Evolutionary conservation across 2,329 filamentous ascomycete species (phyloP).

Genomic region (Aspergillus brasiliensis): DNA sequence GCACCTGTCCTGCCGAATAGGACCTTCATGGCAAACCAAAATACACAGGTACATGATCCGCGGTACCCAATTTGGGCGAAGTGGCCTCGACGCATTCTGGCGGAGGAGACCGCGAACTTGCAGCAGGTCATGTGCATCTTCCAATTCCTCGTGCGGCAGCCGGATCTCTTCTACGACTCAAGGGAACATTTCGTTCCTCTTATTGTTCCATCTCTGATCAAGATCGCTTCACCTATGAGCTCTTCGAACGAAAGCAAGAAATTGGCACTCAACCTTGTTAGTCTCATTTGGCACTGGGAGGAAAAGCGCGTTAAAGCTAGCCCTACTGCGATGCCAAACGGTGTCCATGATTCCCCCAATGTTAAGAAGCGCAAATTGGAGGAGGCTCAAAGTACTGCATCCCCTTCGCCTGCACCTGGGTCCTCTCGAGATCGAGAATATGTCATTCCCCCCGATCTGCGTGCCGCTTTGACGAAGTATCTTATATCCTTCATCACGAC

Average conservation of each 20-base stretch:
- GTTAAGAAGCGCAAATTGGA: conserved; percentile 77
- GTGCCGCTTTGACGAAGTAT: conserved; percentile 87
- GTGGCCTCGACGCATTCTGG: conserved; percentile 84
- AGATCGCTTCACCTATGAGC: conserved; percentile 78
- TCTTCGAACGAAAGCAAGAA: conserved; percentile 90
- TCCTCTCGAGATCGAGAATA: conserved; percentile 69
- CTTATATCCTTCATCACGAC: conserved; percentile 93
- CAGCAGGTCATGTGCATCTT: conserved; percentile 98
- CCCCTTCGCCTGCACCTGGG: conserved; percentile 55
- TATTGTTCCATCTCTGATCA: conserved; percentile 85
- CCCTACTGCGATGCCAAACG: conserved; percentile 31
- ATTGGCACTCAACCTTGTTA: conserved; percentile 86
- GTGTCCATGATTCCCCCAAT: conserved; percentile 69
- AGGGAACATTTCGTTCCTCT: conserved; percentile 86
- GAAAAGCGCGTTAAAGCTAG: conserved; percentile 70
- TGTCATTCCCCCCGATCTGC: conserved; percentile 65
- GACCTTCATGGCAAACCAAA: conserved; percentile 53
- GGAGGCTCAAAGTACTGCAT: conserved; percentile 57
- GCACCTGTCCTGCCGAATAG: conserved; percentile 91
- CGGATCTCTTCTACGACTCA: conserved; percentile 91
- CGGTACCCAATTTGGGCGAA: conserved; percentile 83
- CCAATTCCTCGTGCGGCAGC: conserved; percentile 90
- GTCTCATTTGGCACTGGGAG: conserved; percentile 91
- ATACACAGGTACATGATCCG: conserved; percentile 65
- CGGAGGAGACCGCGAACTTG: conserved; percentile 91